Evolutionary conservation across 306 rosid genomes (phyloP).

Genomic region (Mimosa bimucronata): DNA sequence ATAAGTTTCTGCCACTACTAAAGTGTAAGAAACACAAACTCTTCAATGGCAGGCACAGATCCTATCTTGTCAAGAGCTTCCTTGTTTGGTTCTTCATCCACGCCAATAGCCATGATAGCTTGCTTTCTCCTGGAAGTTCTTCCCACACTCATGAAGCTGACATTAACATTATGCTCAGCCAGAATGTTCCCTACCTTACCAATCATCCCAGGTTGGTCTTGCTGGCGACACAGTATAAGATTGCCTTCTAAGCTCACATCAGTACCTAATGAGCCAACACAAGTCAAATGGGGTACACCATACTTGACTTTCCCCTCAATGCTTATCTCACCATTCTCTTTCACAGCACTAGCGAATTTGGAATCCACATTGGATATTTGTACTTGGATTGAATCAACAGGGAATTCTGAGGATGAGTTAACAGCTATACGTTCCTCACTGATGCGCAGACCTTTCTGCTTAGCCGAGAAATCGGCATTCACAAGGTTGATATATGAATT

Average conservation of each 20-base stretch:
- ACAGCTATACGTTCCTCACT: conserved; percentile 68
- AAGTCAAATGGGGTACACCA: conserved; percentile 70
- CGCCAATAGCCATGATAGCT: conserved; percentile 93
- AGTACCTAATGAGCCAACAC: conserved; percentile 70
- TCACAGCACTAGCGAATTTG: conserved; percentile 73
- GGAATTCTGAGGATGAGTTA: conserved; percentile 66
- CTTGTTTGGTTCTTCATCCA: conserved; percentile 78
- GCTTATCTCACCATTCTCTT: conserved; percentile 60
- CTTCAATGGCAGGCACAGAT: conserved; percentile 70
- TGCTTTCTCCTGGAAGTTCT: conserved; percentile 60
- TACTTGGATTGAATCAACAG: conserved; percentile 74
- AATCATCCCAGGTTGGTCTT: conserved; percentile 94
- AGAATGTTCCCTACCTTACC: conserved; percentile 83
- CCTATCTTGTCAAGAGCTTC: conserved; percentile 69
- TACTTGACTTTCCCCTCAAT: conserved; percentile 86
- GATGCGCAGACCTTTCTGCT: conserved; percentile 77
- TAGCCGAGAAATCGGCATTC: conserved; percentile 86
- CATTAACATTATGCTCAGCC: conserved; percentile 72
- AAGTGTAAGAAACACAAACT: conserved; percentile 83
- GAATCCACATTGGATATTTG: conserved; percentile 67
- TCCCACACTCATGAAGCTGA: conserved; percentile 94
- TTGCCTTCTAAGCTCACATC: conserved; percentile 94
- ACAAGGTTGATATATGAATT: conserved; percentile 74
- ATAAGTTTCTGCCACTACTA: conserved; percentile 30
- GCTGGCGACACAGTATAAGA: conserved; percentile 74